Conservation (phyloP, 2,329 filamentous ascomycete species). For the Dactylellina haptotyla region DNA sequence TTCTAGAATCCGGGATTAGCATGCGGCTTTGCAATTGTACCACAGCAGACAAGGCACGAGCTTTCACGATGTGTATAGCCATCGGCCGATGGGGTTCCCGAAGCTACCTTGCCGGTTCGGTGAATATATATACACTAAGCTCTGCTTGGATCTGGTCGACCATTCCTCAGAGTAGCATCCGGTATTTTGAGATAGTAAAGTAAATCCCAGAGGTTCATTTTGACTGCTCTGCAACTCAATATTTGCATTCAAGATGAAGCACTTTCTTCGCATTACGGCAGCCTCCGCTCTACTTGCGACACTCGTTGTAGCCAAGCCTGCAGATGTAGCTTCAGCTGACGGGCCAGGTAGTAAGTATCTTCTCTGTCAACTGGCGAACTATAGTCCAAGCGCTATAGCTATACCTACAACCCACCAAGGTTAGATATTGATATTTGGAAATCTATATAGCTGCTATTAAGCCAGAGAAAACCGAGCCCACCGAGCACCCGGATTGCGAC, state of each 20-base stretch:
- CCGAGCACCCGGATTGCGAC: not conserved
- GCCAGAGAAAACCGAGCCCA: not conserved
- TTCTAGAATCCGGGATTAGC: not conserved
- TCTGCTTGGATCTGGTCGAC: not conserved
- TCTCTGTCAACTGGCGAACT: too few species aligned
- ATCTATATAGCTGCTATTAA: not conserved
- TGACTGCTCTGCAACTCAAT: not conserved
- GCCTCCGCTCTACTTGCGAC: not conserved
- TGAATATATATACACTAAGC: not conserved
- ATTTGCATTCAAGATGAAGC: not conserved
- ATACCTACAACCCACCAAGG: not conserved
- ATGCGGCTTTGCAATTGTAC: not conserved
- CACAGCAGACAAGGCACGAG: not conserved
- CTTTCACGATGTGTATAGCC: not conserved
- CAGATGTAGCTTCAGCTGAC: not conserved
- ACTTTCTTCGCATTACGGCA: not conserved
- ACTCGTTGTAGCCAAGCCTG: not conserved
- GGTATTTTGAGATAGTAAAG: not conserved
- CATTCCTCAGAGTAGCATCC: not conserved
- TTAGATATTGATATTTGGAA: not conserved
- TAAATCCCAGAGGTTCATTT: too few species aligned
- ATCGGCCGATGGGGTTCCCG: not conserved
- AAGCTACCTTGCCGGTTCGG: not conserved
- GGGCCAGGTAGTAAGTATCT: not conserved
- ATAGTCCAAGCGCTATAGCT: not conserved